Base-by-base conservation (phyloP, 2,329 filamentous ascomycete genomes). In the Ophiosphaerella herpotricha region DNA sequence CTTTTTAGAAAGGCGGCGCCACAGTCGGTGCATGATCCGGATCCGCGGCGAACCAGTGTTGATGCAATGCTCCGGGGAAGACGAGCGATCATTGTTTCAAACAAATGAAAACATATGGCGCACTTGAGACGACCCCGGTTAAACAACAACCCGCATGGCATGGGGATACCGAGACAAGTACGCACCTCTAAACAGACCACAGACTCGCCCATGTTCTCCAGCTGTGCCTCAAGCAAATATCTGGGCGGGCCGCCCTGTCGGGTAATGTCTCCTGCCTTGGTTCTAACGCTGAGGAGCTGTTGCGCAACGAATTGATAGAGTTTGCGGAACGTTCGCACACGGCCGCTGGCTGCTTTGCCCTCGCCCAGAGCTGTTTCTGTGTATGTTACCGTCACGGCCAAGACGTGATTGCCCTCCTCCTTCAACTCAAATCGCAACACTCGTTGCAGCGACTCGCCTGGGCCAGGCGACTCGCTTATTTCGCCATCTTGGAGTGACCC, bases 261-360 rank as follows among this genome's bases (percentile, higher is more conserved):
- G 36, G 80, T 67, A 48, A 90, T 68, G 43, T 85, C 81, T 3
- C 89, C 89, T 3, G 91, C 84, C 72, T 97, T 99, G 1, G 93
- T 97, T 56, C 93, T 82, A 51, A 99, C 93, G 56, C 92, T 90
- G 60, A 99, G 78, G 52, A 91, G 89, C 34, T 90, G 85, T 77
- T 96, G 93, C 68, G 92, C 94, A 47, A 95, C 87, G 69, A 99
- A 99, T 73, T 97, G 94, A 73, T 97, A 99, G 52, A 99, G 77
- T 76, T 97, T 97, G 59, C 93, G 81, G 70, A 97, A 97, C 8
- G 91, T 96, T 52, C 94, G 81, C 33, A 89, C 87, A 42, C 90
- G 83, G 4, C 81, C 82, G 48, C 79, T 78, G 2, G 78, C 80
- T 18, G 80, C 79, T 55, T 55, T 77, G 26, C 66, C 72, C 44